Evolutionary conservation across 352 stramenopile genomes (phyloP).

Genomic region (Phytopythium oedochilum): DNA sequence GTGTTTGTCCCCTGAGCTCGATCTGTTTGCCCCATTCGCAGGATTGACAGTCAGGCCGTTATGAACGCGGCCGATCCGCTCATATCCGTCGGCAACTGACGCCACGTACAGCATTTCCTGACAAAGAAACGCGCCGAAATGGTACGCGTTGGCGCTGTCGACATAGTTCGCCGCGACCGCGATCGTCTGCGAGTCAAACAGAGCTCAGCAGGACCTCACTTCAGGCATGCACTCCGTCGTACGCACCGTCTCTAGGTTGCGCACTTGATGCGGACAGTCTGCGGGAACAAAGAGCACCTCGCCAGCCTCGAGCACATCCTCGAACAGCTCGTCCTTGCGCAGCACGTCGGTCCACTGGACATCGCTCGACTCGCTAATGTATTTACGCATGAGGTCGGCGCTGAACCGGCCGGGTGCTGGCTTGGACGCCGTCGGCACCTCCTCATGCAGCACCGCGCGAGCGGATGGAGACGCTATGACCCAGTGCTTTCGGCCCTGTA

Average conservation of each 20-base stretch:
- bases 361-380: background rate
- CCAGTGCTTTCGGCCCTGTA: slow-evolving; percentile 29
- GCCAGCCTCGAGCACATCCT: slow-evolving; percentile 23
- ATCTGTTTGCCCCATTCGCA: background rate
- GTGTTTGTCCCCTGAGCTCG: slow-evolving; percentile 2
- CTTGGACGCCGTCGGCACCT: slow-evolving; percentile 7
- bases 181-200: slow-evolving; percentile 15
- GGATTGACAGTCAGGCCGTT: background rate
- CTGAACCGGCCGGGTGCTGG: slow-evolving; percentile 15
- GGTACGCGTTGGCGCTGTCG: slow-evolving; percentile 10
- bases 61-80: slow-evolving; percentile 1
- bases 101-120: slow-evolving; percentile 6
- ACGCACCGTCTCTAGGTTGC: slow-evolving; percentile 27
- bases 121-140: slow-evolving; percentile 4
- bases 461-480: slow-evolving; percentile 24
- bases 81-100: background rate
- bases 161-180: slow-evolving; percentile 25
- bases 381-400: slow-evolving; percentile 14
- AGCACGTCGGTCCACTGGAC: slow-evolving; percentile 6
- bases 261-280: slow-evolving; percentile 29
- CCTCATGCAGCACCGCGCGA: slow-evolving; percentile 16
- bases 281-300: slow-evolving; percentile 34
- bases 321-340: slow-evolving; percentile 18
- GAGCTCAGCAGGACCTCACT: too few species aligned
- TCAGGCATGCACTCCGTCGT: too few species aligned